These are phyloP conservation scores for Fusarium humuli DNA, from an alignment of 2,329 filamentous ascomycete genomes.

Conservation along the genomic window DNA sequence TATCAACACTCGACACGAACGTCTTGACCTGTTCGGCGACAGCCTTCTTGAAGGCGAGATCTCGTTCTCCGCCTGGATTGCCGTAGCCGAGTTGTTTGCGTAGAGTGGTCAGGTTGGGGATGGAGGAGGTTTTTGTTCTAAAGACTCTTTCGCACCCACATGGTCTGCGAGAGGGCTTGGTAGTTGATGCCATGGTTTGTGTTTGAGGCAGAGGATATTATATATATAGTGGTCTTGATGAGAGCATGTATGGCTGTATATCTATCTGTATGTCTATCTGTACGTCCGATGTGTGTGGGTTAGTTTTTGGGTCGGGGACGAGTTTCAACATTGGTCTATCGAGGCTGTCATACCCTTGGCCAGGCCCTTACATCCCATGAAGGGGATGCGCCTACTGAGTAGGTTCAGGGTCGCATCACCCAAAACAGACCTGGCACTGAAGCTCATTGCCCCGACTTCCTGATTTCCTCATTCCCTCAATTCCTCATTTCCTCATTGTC, in stretches of 20 bases:
- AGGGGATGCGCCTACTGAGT: not conserved
- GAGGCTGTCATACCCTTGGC: not conserved
- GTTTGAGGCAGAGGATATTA: not conserved
- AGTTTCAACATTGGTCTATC: not conserved
- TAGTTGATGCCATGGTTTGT: slow-evolving; percentile 6
- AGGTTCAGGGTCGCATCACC: not conserved
- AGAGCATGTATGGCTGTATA: not conserved
- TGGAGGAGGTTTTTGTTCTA: slow-evolving; percentile 9
- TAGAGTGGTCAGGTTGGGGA: slow-evolving; percentile 32
- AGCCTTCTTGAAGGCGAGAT: slow-evolving; percentile 36
- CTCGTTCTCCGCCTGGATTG: not conserved
- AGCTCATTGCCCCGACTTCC: too few relatives aligned
- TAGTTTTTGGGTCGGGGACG: not conserved
- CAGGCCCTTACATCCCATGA: accelerated
- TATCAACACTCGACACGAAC: slow-evolving; percentile 17
- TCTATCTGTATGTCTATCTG: not conserved
- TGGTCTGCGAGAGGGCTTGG: not conserved
- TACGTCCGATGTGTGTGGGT: not conserved
- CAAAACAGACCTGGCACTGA: too few relatives aligned
- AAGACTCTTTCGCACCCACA: not conserved
- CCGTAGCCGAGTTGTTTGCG: slow-evolving; percentile 37
- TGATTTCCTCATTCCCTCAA: too few relatives aligned
- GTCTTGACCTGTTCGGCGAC: slow-evolving; percentile 2
- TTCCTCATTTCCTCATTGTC: too few relatives aligned
- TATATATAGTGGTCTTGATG: not conserved